Conservation (phyloP, 352 stramenopile genomes). For the Elongisporangium undulatum region DNA sequence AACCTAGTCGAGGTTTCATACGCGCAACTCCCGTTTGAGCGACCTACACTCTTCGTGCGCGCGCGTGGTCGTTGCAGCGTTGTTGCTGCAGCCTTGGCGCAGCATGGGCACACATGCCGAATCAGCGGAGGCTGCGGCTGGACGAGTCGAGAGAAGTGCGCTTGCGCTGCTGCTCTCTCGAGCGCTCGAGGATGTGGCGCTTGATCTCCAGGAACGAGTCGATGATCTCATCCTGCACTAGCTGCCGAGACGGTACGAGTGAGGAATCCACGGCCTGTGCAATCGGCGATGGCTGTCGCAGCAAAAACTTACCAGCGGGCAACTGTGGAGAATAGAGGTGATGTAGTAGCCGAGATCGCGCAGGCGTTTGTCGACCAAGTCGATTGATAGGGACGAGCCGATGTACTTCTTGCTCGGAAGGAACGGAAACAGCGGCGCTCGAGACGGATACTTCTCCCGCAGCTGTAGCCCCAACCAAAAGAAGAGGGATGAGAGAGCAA, state of each 20-base stretch:
- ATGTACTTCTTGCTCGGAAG: slow-evolving; percentile 88
- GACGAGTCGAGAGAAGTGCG: slow-evolving; percentile 6
- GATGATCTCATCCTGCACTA: slow-evolving; percentile 84
- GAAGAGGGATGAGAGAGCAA: too few relatives aligned
- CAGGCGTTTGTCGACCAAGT: slow-evolving; percentile 86
- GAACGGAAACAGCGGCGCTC: slow-evolving; percentile 62
- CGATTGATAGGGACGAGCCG: slow-evolving; percentile 73
- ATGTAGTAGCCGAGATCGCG: slow-evolving; percentile 86
- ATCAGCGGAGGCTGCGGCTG: slow-evolving; percentile 1
- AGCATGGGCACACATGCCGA: not conserved
- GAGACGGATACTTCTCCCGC: slow-evolving; percentile 81
- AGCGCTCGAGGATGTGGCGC: slow-evolving; percentile 72
- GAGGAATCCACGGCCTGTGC: not conserved
- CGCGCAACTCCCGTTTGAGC: not conserved
- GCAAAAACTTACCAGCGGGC: slow-evolving; percentile 61
- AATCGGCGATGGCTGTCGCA: not conserved
- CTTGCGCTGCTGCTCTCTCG: slow-evolving; percentile 41
- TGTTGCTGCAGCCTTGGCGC: not conserved
- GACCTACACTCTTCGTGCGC: slow-evolving; percentile 7
- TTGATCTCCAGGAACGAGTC: slow-evolving; percentile 88
- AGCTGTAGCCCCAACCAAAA: slow-evolving; percentile 25
- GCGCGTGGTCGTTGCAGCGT: slow-evolving; percentile 15
- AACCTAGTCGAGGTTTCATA: slow-evolving; percentile 8
- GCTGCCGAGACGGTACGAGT: slow-evolving; percentile 17
- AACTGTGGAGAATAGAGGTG: slow-evolving; percentile 80